phyloP scores from a whole-genome alignment of 1,139 yeast species.

The Pichia sp. region DNA sequence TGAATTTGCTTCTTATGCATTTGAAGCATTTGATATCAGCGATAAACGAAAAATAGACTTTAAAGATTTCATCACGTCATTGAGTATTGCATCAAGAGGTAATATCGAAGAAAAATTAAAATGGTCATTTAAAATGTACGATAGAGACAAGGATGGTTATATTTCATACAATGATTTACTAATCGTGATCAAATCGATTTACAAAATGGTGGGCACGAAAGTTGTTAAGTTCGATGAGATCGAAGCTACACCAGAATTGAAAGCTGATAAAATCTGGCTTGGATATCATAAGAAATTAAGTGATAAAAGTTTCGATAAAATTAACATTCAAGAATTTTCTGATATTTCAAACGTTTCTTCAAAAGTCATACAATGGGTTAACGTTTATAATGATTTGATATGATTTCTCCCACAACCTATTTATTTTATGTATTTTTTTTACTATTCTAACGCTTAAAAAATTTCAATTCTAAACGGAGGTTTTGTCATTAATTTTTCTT shows the following conservation, averaged over 20 bases:
- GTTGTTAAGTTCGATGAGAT: conserved; percentile 83
- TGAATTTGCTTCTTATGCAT: conserved; percentile 85
- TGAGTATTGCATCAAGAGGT: conserved; percentile 89
- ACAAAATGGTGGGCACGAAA: conserved; percentile 96
- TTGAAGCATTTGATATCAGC: conserved; percentile 86
- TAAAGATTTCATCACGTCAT: conserved; percentile 86
- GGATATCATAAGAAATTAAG: conserved; percentile 49
- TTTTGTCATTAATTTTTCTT: too few relatives aligned
- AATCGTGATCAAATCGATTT: conserved; percentile 76
- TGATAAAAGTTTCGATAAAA: conserved; percentile 65
- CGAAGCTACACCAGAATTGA: conserved; percentile 86
- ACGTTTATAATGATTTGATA: conserved; percentile 76
- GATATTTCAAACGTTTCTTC: conserved; percentile 82
- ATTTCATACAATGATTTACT: conserved; percentile 78
- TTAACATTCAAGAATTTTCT: conserved; percentile 78
- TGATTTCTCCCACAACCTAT: conserved; percentile 28
- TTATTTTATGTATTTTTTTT: not conserved
- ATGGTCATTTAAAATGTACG: conserved; percentile 89
- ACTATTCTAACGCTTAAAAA: not conserved
- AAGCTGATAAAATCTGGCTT: conserved; percentile 77
- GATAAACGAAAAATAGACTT: conserved; percentile 83
- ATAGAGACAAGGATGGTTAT: conserved; percentile 73
- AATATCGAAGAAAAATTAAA: conserved; percentile 78
- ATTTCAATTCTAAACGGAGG: too few relatives aligned
- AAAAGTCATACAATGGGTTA: conserved; percentile 75